phyloP scores from a whole-genome alignment of 1,284 basidiomycete species.

The Chondrostereum purpureum region DNA sequence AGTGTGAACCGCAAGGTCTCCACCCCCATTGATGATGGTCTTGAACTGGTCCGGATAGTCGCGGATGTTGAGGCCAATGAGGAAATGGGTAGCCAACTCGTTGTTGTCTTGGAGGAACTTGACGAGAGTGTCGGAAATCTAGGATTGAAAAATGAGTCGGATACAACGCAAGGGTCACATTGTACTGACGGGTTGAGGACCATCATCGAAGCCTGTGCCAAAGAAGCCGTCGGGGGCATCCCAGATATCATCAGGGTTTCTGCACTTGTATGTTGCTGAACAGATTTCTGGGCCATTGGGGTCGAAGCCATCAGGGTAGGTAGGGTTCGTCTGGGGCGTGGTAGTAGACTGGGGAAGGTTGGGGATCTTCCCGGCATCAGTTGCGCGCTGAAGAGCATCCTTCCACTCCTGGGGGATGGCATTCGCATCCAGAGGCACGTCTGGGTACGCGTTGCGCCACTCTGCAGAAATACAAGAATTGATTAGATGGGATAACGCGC shows the following conservation, averaged over 20 bases:
- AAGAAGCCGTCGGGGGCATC: slow-evolving; percentile 59
- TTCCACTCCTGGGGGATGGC: slow-evolving; percentile 59
- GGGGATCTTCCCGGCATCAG: slow-evolving; percentile 68
- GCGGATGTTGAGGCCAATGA: slow-evolving; percentile 5
- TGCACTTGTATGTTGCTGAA: slow-evolving; percentile 63
- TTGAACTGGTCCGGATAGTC: slow-evolving; percentile 1
- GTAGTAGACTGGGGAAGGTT: slow-evolving; percentile 48
- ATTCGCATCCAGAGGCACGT: slow-evolving; percentile 29
- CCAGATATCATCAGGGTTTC: slow-evolving; percentile 56
- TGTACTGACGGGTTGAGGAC: slow-evolving; percentile 59
- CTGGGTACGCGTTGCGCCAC: slow-evolving; percentile 54
- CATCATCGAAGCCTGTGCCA: slow-evolving; percentile 73
- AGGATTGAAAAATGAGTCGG: slow-evolving; percentile 3
- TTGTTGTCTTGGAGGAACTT: slow-evolving; percentile 6
- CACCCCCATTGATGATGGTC: slow-evolving; percentile 2
- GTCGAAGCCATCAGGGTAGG: slow-evolving; percentile 48
- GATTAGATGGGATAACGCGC: not conserved
- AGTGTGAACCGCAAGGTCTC: slow-evolving; percentile 5
- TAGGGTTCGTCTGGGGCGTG: slow-evolving; percentile 37
- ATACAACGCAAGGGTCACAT: too few relatives aligned
- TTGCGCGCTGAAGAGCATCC: slow-evolving; percentile 57
- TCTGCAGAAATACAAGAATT: slow-evolving; percentile 31
- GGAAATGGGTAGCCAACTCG: slow-evolving; percentile 4
- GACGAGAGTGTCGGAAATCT: slow-evolving; percentile 27
- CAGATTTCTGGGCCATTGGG: slow-evolving; percentile 51